Conservation (phyloP, 1,284 basidiomycete genomes). For the Tremellales sp. region DNA sequence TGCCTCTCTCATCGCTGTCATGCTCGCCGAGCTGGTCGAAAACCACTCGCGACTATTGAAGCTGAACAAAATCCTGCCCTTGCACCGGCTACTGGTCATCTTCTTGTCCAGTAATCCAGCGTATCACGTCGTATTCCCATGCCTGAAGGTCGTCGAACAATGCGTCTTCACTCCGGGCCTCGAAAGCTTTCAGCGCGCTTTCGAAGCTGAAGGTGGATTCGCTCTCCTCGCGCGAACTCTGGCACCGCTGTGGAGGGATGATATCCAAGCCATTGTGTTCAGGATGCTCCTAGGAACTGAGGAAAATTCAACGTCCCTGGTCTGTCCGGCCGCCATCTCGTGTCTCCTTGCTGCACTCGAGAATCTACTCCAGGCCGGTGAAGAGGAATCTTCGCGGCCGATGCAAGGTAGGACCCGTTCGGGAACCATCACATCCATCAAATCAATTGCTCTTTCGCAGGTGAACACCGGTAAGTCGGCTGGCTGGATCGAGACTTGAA, state of each 20-base stretch:
- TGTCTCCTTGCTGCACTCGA: slow-evolving; percentile 38
- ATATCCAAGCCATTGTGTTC: slow-evolving; percentile 35
- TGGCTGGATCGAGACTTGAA: neutral
- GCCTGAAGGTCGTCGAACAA: slow-evolving; percentile 35
- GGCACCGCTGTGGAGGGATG: slow-evolving; percentile 32
- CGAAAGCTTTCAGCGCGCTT: slow-evolving; percentile 43
- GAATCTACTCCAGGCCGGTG: slow-evolving; percentile 31
- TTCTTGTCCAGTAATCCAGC: slow-evolving; percentile 46
- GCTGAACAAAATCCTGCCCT: slow-evolving; percentile 41
- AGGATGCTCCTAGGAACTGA: slow-evolving; percentile 24
- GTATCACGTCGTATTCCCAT: slow-evolving; percentile 39
- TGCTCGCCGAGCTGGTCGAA: slow-evolving; percentile 34
- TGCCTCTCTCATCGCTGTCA: slow-evolving; percentile 33
- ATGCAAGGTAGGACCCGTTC: slow-evolving; percentile 20
- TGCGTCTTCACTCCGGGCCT: slow-evolving; percentile 35
- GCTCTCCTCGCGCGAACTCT: slow-evolving; percentile 38
- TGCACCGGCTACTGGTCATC: slow-evolving; percentile 47
- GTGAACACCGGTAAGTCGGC: slow-evolving; percentile 14
- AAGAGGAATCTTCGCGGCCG: slow-evolving; percentile 21
- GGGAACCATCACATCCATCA: slow-evolving; percentile 26
- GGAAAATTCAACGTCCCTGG: slow-evolving; percentile 17
- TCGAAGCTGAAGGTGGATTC: slow-evolving; percentile 47
- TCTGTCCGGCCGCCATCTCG: slow-evolving; percentile 29
- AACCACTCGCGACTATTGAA: slow-evolving; percentile 36
- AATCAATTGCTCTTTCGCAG: slow-evolving; percentile 21